These are phyloP conservation scores for Mycocentrospora acerina DNA, from an alignment of 2,329 filamentous ascomycete genomes.

Conservation along the genomic window DNA sequence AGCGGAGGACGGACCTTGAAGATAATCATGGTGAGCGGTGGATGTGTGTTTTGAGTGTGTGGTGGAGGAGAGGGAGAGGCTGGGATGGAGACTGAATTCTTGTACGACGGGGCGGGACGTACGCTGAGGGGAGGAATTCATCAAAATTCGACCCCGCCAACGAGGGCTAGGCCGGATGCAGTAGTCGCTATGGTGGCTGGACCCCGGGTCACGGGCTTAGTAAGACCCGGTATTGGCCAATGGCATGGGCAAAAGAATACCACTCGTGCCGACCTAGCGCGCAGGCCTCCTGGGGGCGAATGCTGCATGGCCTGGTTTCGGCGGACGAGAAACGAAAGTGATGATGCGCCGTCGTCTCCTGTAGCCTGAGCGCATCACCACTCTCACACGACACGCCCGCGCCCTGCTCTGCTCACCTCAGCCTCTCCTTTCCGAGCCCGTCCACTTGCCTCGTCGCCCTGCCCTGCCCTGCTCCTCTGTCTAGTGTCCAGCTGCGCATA, in stretches of 20 bases:
- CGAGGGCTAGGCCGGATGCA: slow-evolving; percentile 2
- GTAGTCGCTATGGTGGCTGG: slow-evolving; percentile 2
- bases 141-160: slow-evolving; percentile 2
- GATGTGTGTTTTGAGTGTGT: slow-evolving; percentile 10
- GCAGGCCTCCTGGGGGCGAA: slow-evolving; percentile 8
- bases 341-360: slow-evolving; percentile 26
- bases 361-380: slow-evolving; percentile 20
- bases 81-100: slow-evolving; percentile 12
- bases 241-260: no score
- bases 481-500: slow-evolving; percentile 2
- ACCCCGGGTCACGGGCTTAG: not conserved
- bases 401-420: slow-evolving; percentile 32
- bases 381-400: slow-evolving; percentile 32
- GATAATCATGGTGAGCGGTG: slow-evolving; percentile 55
- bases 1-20: slow-evolving; percentile 52
- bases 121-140: slow-evolving; percentile 4
- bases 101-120: slow-evolving; percentile 16
- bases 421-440: slow-evolving; percentile 35
- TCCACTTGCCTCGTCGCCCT: not conserved
- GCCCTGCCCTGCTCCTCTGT: not conserved
- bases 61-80: slow-evolving; percentile 13
- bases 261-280: not conserved
- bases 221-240: no score
- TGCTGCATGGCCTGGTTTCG: slow-evolving; percentile 1
- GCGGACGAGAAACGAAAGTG: slow-evolving; percentile 15